A percentile compares a stretch with the other conserved stretches of the same genome.
phyloP scores from a whole-genome alignment of 2,329 filamentous ascomycete genomes.

The Leptographium wingfieldii region DNA sequence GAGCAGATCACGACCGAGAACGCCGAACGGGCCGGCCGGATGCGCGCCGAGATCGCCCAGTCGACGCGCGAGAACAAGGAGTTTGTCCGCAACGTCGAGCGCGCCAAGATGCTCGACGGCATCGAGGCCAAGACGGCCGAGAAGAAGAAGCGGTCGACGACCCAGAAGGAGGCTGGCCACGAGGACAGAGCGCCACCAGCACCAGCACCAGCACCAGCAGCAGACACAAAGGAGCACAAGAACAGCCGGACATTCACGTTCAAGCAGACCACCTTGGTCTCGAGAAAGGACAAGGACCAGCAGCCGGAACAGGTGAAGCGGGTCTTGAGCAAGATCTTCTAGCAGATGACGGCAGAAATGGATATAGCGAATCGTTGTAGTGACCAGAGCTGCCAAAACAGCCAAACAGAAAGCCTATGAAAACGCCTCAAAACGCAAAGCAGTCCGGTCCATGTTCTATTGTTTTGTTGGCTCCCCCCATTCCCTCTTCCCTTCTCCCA shows the following conservation, averaged over 20 bases:
- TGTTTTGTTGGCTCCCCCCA: background rate
- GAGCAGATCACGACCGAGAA: slow-evolving; percentile 74
- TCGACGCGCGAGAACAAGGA: slow-evolving; percentile 68
- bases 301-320: slow-evolving; percentile 45
- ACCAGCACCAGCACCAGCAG: background rate
- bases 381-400: background rate
- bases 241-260: slow-evolving; percentile 51
- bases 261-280: slow-evolving; percentile 50
- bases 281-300: slow-evolving; percentile 30
- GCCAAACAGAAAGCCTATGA: background rate
- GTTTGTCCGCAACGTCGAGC: slow-evolving; percentile 69
- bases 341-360: slow-evolving; percentile 4
- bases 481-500: background rate
- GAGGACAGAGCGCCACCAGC: background rate
- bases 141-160: slow-evolving; percentile 4
- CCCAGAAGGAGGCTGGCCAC: background rate
- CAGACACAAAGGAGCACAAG: slow-evolving; percentile 12
- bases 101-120: slow-evolving; percentile 63
- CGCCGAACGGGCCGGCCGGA: slow-evolving; percentile 61
- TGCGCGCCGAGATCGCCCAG: slow-evolving; percentile 66
- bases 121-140: slow-evolving; percentile 49
- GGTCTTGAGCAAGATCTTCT: slow-evolving; percentile 55
- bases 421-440: background rate
- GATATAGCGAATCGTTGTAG: background rate
- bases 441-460: background rate